Conservation (phyloP, 345 rosid species). For the Salix suchowensis region DNA sequence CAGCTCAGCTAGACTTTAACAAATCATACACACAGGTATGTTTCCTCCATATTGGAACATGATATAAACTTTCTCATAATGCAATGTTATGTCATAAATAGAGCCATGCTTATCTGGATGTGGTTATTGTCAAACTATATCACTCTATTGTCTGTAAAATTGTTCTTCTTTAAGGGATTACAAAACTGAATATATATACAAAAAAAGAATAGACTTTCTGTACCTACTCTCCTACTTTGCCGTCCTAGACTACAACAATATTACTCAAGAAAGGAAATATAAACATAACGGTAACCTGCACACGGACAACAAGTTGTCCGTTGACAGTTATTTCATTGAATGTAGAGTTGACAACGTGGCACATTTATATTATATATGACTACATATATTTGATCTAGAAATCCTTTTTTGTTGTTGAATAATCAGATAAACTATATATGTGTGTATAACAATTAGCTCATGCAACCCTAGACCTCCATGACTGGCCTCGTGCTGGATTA, state of each 20-base stretch:
- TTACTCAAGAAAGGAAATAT: too few relatives aligned
- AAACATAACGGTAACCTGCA: too few relatives aligned
- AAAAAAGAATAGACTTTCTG: too few relatives aligned
- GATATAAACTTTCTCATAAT: background rate
- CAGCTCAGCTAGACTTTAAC: constrained; percentile 69
- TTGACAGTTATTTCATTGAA: too few relatives aligned
- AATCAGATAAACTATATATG: background rate
- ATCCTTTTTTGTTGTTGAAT: background rate
- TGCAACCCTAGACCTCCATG: background rate
- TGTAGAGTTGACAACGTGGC: background rate
- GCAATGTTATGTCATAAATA: background rate
- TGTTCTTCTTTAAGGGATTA: too few relatives aligned
- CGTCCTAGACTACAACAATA: too few relatives aligned
- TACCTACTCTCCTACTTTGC: too few relatives aligned
- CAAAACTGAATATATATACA: too few relatives aligned
- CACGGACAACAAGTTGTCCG: too few relatives aligned
- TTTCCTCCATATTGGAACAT: background rate
- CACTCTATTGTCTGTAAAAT: too few relatives aligned
- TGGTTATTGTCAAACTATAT: background rate
- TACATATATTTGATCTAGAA: background rate
- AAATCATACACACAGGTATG: constrained; percentile 68
- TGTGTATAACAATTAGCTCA: too few relatives aligned
- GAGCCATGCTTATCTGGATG: background rate
- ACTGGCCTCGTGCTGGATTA: background rate
- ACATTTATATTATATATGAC: background rate